phyloP scores from a whole-genome alignment of 2,329 filamentous ascomycete species.

The Oidium heveae region DNA sequence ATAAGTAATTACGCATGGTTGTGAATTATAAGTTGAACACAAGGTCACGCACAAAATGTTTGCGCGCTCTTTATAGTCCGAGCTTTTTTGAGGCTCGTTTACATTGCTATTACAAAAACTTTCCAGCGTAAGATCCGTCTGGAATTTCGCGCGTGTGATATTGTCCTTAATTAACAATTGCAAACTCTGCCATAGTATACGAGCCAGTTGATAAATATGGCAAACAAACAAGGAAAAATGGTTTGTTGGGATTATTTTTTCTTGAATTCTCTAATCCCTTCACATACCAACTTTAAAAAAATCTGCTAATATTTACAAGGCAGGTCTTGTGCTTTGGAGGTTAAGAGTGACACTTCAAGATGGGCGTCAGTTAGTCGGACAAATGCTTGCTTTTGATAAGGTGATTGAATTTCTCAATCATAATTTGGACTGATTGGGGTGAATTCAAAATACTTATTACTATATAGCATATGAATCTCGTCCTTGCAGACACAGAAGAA shows the following conservation, averaged over 20 bases:
- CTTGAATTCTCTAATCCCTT: conserved; percentile 17
- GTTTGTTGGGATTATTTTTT: conserved; percentile 32
- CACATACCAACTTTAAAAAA: conserved; percentile 26
- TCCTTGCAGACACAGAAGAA: conserved; percentile 95
- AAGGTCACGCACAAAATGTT: too few relatives aligned
- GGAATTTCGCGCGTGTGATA: too few relatives aligned
- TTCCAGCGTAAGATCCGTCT: too few relatives aligned
- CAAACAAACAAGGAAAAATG: conserved; percentile 99
- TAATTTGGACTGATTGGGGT: too few relatives aligned
- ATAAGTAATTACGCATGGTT: too few relatives aligned
- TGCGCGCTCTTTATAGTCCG: too few relatives aligned
- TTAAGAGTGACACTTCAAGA: conserved; percentile 94
- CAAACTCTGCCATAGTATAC: too few relatives aligned
- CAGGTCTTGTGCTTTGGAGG: conserved; percentile 77
- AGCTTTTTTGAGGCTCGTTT: too few relatives aligned
- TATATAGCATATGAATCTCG: conserved; percentile 86
- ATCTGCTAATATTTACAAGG: conserved; percentile 29
- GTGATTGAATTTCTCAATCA: conserved; percentile 18
- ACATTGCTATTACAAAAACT: too few relatives aligned
- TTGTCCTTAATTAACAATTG: too few relatives aligned
- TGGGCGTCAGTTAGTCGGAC: conserved; percentile 84
- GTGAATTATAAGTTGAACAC: too few relatives aligned
- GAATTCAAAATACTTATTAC: conserved; percentile 3
- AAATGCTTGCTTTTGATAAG: conserved; percentile 98
- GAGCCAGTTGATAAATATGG: conserved; percentile 23